Conservation (phyloP, 176 grass and related monocot genomes). For the Oryza brachyantha region DNA sequence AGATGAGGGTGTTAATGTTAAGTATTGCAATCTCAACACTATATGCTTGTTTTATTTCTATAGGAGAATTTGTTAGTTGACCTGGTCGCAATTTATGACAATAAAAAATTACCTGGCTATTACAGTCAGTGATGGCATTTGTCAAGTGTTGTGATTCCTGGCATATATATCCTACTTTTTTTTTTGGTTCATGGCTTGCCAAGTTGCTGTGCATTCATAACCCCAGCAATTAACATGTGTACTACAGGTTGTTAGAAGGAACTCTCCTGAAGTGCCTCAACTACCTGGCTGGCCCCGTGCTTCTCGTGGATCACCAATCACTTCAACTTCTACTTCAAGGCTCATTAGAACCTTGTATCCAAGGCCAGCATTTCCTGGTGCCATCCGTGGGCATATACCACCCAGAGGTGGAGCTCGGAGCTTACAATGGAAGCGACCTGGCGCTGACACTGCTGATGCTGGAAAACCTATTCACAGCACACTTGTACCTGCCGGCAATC, state of each 20-base stretch:
- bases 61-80: neutral
- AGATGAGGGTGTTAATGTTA: too few species aligned
- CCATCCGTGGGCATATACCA: constrained; percentile 41
- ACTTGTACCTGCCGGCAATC: constrained; percentile 19
- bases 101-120: neutral
- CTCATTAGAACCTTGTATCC: constrained; percentile 59
- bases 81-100: neutral
- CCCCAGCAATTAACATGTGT: neutral
- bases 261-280: constrained; percentile 53
- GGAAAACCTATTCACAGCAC: constrained; percentile 40
- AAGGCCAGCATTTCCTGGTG: constrained; percentile 42
- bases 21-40: neutral
- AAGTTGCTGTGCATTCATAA: neutral
- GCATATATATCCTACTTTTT: neutral
- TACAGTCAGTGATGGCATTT: neutral
- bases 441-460: constrained; percentile 25
- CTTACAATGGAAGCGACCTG: constrained; percentile 97
- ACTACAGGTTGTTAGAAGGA: constrained; percentile 70
- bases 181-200: neutral
- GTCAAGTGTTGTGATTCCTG: neutral
- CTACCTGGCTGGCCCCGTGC: constrained; percentile 41
- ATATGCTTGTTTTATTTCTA: neutral
- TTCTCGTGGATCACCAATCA: constrained; percentile 43
- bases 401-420: constrained; percentile 68
- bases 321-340: constrained; percentile 48